Conservation (phyloP, 1,284 basidiomycete genomes). For the Trichosporon sp. region DNA sequence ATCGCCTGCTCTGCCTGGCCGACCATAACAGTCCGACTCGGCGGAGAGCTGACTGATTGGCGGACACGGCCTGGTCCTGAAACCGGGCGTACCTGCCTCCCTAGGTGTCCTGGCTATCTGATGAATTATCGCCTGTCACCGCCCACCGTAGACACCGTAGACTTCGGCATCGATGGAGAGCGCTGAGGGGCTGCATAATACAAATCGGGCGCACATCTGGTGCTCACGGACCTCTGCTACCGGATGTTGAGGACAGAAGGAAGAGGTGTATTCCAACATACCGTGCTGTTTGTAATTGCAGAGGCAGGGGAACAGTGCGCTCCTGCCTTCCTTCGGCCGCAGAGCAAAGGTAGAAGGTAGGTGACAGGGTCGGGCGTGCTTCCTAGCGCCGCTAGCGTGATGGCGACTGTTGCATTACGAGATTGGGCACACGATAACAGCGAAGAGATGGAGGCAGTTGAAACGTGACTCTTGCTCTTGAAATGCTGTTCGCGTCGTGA, state of each 20-base stretch:
- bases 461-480: not conserved
- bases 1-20: not conserved
- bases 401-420: not conserved
- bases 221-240: not conserved
- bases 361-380: not conserved
- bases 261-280: not conserved
- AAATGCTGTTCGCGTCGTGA: not conserved
- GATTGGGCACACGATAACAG: not conserved
- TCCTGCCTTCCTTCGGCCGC: not conserved
- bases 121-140: slow-evolving; percentile 12
- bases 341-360: not conserved
- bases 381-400: slow-evolving; percentile 2
- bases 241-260: not conserved
- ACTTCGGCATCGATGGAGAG: not conserved
- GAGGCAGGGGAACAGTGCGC: not conserved
- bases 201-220: not conserved
- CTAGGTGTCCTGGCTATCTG: slow-evolving; percentile 4
- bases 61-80: not conserved
- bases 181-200: not conserved
- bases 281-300: slow-evolving; percentile 3
- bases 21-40: not conserved
- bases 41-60: not conserved
- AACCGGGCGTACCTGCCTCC: slow-evolving; percentile 3
- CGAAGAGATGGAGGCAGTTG: not conserved
- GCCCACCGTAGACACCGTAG: not conserved